These are phyloP conservation scores for Phyllosticta citriasiana DNA, from an alignment of 2,329 filamentous ascomycete genomes.

Conservation along the genomic window DNA sequence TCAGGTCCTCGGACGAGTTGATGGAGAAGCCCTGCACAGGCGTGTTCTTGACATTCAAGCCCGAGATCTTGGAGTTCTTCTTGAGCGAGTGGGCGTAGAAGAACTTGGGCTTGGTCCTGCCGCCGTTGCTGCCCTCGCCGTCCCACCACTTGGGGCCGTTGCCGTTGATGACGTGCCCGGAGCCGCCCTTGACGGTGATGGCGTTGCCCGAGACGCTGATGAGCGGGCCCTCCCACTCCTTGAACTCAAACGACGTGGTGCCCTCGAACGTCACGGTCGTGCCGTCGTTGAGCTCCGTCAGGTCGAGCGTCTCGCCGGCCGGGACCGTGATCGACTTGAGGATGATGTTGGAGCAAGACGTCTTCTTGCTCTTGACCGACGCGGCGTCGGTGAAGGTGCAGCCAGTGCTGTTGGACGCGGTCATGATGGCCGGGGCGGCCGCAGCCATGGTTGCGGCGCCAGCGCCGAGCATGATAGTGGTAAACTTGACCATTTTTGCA, in stretches of 20 bases:
- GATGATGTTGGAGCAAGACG: slow-evolving; percentile 9
- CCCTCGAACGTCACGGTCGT: slow-evolving; percentile 22
- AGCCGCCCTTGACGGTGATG: slow-evolving; percentile 30
- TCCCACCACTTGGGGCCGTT: slow-evolving; percentile 34
- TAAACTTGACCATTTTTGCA: slow-evolving; percentile 8
- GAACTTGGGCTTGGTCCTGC: slow-evolving; percentile 21
- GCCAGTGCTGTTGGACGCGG: not conserved
- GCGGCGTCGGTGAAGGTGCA: slow-evolving; percentile 15
- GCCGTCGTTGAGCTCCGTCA: slow-evolving; percentile 39
- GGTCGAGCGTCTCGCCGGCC: slow-evolving; percentile 40
- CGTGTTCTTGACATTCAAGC: slow-evolving; percentile 44
- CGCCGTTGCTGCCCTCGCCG: slow-evolving; percentile 38
- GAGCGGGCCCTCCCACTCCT: slow-evolving; percentile 30
- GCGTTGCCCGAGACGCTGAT: slow-evolving; percentile 30
- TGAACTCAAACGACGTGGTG: slow-evolving; percentile 27
- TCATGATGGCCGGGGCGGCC: slow-evolving; percentile 2
- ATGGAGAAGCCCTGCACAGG: slow-evolving; percentile 41
- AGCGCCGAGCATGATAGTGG: slow-evolving; percentile 9
- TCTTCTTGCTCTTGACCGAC: slow-evolving; percentile 9
- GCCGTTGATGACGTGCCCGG: slow-evolving; percentile 28
- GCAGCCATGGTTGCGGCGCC: slow-evolving; percentile 9
- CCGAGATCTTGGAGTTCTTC: slow-evolving; percentile 24
- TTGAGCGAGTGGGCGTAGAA: slow-evolving; percentile 12
- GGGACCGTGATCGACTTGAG: slow-evolving; percentile 10
- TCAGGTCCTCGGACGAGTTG: slow-evolving; percentile 29